Base-by-base conservation (phyloP, 2,329 filamentous ascomycete species). In the Exophiala aquamarina region DNA sequence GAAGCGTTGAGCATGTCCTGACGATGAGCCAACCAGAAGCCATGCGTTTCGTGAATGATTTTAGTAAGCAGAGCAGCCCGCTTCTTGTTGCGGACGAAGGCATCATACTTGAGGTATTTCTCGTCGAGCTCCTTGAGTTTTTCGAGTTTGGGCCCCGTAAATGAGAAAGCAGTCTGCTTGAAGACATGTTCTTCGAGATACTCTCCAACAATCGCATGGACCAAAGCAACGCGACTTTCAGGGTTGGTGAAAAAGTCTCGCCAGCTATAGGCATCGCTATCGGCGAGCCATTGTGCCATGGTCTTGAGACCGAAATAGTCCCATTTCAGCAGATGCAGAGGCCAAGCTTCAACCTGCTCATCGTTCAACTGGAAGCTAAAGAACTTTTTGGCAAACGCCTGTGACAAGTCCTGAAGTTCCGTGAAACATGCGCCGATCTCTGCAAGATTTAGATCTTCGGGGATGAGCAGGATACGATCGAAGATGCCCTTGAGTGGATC, bases 131-230 rank as follows among this genome's bases (percentile, higher is more conserved):
- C 44, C 40, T 44, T 43, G 18, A 56, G 41, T 23, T 34, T 14
- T n/a, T 48, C 18, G 7, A 45, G n/a, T 10, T 41, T 14, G 9
- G 41, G 32, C 14, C 43, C 33, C 9, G 26, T 28, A 5, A 53
- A 23, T 18, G 50, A 47, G 20, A 53, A 57, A 2, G 42, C 40
- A 5, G 56, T 54, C 29, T 52, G 37, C 11, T 57, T 54, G 45
- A 60, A 59, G 32, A 60, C 51, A 10, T 46, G 46, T 18, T 52
- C 42, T 21, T 43, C 44, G 31, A 57, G 47, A 33, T 39, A 55
- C 31, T 56, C 48, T 15, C 45, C 52, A 11, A 59, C 17, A 31
- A 57, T 44, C 2, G 44, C 55, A 29, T 51, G 49, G 15, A 59
- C 43, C 17, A 60, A 41, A 15, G 52, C 38, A 7, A 36, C 34